A percentile compares a stretch with the other conserved stretches of the same genome.
phyloP scores from a whole-genome alignment of 2,329 filamentous ascomycete species.

The Beauveria sp. region DNA sequence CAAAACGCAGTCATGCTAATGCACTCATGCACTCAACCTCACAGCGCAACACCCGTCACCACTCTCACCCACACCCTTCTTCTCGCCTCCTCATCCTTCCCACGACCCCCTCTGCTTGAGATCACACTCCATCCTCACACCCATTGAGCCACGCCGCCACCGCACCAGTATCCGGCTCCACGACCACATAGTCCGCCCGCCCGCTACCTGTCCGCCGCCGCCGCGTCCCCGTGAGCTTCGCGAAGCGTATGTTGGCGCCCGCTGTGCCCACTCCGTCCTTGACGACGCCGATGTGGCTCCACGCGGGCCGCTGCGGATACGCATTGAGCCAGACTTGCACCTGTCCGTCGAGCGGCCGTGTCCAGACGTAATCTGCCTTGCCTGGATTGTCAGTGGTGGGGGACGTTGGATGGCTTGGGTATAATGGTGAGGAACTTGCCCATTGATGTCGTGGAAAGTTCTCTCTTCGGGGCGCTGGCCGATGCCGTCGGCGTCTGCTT shows the following conservation, averaged over 20 bases:
- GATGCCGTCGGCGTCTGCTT: conserved; percentile 15
- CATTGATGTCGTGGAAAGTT: conserved; percentile 16
- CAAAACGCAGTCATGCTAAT: not conserved
- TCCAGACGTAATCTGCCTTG: conserved; percentile 18
- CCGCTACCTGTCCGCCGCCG: not conserved
- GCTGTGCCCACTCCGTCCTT: conserved; percentile 14
- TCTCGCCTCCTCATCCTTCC: not conserved
- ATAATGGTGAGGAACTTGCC: not conserved
- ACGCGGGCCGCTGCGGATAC: conserved; percentile 15
- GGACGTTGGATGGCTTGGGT: not conserved
- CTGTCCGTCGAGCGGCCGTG: conserved; percentile 11
- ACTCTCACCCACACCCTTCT: not conserved
- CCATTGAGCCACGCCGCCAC: conserved; percentile 11
- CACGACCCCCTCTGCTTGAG: no score
- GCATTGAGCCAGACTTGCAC: conserved; percentile 15
- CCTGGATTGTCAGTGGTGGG: not conserved
- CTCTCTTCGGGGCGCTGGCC: conserved; percentile 15
- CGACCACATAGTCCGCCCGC: not conserved
- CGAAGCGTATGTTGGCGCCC: conserved; percentile 14
- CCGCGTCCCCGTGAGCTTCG: not conserved
- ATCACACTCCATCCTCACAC: conserved; percentile 14
- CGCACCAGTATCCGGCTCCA: not conserved
- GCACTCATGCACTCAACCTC: not conserved
- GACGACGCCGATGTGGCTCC: conserved; percentile 12
- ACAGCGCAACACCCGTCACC: not conserved